These are phyloP conservation scores for Periconia macrospinosa DNA, from an alignment of 2,329 filamentous ascomycete genomes.

Conservation along the genomic window DNA sequence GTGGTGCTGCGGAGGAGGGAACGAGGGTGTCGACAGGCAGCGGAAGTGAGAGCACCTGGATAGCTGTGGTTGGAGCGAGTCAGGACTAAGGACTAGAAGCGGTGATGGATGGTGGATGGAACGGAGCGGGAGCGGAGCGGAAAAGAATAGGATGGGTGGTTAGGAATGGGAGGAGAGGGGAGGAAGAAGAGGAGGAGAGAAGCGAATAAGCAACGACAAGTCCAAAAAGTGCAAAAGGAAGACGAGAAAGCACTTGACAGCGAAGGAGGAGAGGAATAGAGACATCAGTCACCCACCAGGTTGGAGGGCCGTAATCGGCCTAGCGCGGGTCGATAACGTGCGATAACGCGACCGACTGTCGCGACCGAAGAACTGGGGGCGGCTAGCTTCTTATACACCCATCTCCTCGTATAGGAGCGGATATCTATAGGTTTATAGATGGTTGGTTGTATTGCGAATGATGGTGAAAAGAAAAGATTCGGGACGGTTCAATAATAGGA, in stretches of 20 bases:
- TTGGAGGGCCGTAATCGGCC: too few relatives aligned
- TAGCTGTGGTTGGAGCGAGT: neutral
- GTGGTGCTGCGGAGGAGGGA: slow-evolving; percentile 5
- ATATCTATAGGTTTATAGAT: too few relatives aligned
- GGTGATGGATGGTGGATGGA: neutral
- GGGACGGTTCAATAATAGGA: too few relatives aligned
- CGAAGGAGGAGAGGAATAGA: neutral
- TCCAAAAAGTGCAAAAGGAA: neutral
- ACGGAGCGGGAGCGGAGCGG: slow-evolving; percentile 1
- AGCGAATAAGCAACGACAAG: neutral
- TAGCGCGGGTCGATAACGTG: too few relatives aligned
- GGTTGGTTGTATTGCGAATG: too few relatives aligned
- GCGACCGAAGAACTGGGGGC: too few relatives aligned
- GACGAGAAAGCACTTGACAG: neutral
- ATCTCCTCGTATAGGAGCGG: too few relatives aligned
- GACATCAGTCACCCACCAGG: too few relatives aligned
- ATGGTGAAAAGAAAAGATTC: too few relatives aligned
- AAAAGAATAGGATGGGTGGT: neutral
- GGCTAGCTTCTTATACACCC: too few relatives aligned
- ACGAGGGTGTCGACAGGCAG: slow-evolving; percentile 10
- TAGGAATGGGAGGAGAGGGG: slow-evolving; percentile 1
- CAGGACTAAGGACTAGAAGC: slow-evolving; percentile 1
- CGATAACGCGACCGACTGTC: too few relatives aligned
- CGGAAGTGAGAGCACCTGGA: slow-evolving; percentile 1
- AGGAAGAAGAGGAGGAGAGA: slow-evolving; percentile 3